Percentiles rank a stretch among this genome's conserved stretches.
Evolutionary conservation across 495 filamentous ascomycete species (phyloP).

Genomic region (Daldinia caldariorum): DNA sequence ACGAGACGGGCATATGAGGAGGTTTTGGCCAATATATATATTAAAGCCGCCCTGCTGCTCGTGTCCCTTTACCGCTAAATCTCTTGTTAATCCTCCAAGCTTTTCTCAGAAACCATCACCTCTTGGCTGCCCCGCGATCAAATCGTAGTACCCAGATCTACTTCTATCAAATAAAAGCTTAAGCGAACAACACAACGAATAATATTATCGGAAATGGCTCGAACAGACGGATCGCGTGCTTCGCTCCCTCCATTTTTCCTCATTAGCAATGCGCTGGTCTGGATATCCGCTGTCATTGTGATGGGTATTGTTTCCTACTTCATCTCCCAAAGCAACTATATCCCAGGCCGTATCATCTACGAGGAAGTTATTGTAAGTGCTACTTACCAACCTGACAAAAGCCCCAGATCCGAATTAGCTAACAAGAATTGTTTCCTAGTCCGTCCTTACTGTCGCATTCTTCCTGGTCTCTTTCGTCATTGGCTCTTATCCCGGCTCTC

Average conservation of each 20-base stretch:
- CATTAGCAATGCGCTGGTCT: conserved; percentile 51
- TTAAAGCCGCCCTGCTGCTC: not conserved
- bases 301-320: conserved; percentile 68
- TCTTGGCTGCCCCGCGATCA: not conserved
- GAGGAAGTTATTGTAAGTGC: conserved; percentile 66
- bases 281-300: conserved; percentile 68
- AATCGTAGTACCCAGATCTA: not conserved
- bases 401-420: conserved; percentile 3
- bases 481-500: conserved; percentile 58
- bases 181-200: not conserved
- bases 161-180: not conserved
- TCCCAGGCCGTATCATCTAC: conserved; percentile 62
- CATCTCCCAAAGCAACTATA: conserved; percentile 51
- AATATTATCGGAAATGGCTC: conserved; percentile 25
- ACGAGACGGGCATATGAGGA: too few relatives aligned
- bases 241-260: conserved; percentile 44
- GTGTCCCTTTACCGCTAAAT: conserved; percentile 1
- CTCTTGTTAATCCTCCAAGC: conserved; percentile 9
- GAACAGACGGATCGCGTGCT: conserved; percentile 14
- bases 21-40: conserved; percentile 18
- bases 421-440: conserved; percentile 46
- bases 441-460: conserved; percentile 65
- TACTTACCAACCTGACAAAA: not conserved
- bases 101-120: not conserved
- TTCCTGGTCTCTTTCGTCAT: conserved; percentile 67